A percentile compares a stretch with the other conserved stretches of the same genome.
Evolutionary conservation across 2,329 filamentous ascomycete species (phyloP).

Genomic region (Penicillium concentricum): DNA sequence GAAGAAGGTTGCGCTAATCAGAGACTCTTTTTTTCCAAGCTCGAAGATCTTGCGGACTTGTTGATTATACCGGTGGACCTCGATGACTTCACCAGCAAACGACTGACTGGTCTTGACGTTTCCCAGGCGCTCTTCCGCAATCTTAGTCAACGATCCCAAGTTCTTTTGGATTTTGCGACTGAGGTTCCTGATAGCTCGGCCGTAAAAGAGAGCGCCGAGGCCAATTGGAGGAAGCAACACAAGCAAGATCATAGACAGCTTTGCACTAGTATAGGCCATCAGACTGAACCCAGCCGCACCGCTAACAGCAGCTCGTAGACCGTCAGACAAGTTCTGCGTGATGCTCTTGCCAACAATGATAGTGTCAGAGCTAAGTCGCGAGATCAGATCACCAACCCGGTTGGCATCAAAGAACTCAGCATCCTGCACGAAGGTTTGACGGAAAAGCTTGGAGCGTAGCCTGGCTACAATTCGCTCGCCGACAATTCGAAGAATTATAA

Average conservation of each 20-base stretch:
- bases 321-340: conserved; percentile 95
- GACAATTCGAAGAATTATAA: conserved; percentile 88
- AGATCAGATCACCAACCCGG: conserved; percentile 92
- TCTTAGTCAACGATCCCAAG: conserved; percentile 87
- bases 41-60: conserved; percentile 91
- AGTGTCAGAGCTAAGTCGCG: conserved; percentile 89
- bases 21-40: conserved; percentile 80
- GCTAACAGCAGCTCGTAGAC: conserved; percentile 85
- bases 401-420: conserved; percentile 99
- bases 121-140: conserved; percentile 94
- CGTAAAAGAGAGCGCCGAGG: conserved; percentile 87
- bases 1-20: conserved; percentile 91
- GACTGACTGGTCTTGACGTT: conserved; percentile 97
- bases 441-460: conserved; percentile 83
- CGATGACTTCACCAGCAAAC: conserved; percentile 88
- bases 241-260: conserved; percentile 81
- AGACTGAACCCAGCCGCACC: conserved; percentile 84
- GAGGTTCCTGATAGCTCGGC: conserved; percentile 80
- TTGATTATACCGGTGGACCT: conserved; percentile 85
- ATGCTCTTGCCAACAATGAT: conserved; percentile 98
- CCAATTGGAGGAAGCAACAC: conserved; percentile 90
- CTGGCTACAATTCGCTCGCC: conserved; percentile 92
- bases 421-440: conserved; percentile 92
- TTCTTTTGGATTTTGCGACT: conserved; percentile 94
- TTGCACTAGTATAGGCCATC: conserved; percentile 94